Evolutionary conservation across 2,329 filamentous ascomycete species (phyloP), one percentile per base, ranked within the genome.

Genomic region (Penicillium sp.): DNA sequence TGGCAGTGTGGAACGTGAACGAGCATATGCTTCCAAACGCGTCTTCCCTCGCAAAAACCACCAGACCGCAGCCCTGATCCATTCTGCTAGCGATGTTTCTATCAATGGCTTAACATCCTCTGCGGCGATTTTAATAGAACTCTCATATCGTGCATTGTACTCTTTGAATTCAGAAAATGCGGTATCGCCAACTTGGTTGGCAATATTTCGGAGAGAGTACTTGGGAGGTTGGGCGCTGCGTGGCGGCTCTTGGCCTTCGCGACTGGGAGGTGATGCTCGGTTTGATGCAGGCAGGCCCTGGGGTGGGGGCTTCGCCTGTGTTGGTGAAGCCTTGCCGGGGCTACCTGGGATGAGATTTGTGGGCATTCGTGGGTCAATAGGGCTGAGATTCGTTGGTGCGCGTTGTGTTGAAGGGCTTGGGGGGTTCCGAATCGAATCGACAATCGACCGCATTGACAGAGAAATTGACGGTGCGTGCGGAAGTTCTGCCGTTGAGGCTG

Each of bases 1-100:
- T 49, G 62, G 50, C 77, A 71, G 4, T 71, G 70, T 60, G 73
- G 79, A 24, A 7, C 84, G 82, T 50, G 85, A 86, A 58, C 90
- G 82, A 45, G 95, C 86, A 38, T 87, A 80, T 13, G 77, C 74
- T 71, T 96, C 92, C 50, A 96, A 79, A 10, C 86, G 85, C 67
- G 87, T 84, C 59, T 92, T 86, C 20, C 92, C 92, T 63, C 85
- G 88, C 44, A 96, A 70, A 67, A 96, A 95, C 92, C 92, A 97
- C 92, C 92, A 97, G 0, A 90, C 78, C 4, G 85, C 87, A 24
- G 86, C 87, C 56, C 89, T 83, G 10, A 88, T 80, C 77, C 92
- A 88, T 57, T 91, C 85, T 45, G 82, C 79, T 0, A 88, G 80
- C 0, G 85, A 78, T 49, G 84, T 87, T 31, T 82, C 80, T 53